phyloP scores from a whole-genome alignment of 2,329 filamentous ascomycete species.

The Keithomyces neogunnii region DNA sequence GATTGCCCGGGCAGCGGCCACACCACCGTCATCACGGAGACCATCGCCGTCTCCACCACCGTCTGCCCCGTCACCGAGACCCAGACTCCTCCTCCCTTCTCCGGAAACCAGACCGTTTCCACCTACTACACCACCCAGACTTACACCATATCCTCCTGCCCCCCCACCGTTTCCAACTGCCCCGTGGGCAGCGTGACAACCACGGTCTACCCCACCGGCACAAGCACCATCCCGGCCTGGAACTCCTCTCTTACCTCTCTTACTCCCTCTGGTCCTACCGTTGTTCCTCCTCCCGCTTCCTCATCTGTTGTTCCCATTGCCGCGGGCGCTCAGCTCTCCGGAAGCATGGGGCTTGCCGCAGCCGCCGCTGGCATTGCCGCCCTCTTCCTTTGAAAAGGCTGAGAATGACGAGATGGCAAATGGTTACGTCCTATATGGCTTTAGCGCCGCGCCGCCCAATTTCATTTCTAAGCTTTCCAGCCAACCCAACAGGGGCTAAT shows the following conservation, averaged over 20 bases:
- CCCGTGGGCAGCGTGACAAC: conserved; percentile 22
- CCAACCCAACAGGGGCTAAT: no score
- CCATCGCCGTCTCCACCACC: conserved; percentile 29
- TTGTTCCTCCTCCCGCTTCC: background rate
- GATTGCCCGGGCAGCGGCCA: conserved; percentile 19
- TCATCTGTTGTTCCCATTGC: conserved; percentile 16
- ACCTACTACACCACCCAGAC: conserved; percentile 23
- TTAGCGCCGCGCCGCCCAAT: background rate
- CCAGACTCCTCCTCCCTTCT: background rate
- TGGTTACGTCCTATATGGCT: background rate
- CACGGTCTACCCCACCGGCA: conserved; percentile 18
- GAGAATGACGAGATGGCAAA: no score
- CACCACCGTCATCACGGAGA: conserved; percentile 19
- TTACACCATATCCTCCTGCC: conserved; percentile 24
- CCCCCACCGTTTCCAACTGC: conserved; percentile 21
- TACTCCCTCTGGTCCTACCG: background rate
- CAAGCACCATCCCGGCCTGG: conserved; percentile 18
- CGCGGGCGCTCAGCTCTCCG: conserved; percentile 22
- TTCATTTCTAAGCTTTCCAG: background rate
- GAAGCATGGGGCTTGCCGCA: conserved; percentile 19
- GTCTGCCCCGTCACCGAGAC: conserved; percentile 30
- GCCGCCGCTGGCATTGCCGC: conserved; percentile 23
- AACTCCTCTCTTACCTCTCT: background rate
- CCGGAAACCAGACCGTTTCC: conserved; percentile 2
- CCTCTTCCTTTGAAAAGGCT: conserved; percentile 13